Base-by-base conservation (phyloP, 2,329 filamentous ascomycete species). In the Penicillium digitatum region DNA sequence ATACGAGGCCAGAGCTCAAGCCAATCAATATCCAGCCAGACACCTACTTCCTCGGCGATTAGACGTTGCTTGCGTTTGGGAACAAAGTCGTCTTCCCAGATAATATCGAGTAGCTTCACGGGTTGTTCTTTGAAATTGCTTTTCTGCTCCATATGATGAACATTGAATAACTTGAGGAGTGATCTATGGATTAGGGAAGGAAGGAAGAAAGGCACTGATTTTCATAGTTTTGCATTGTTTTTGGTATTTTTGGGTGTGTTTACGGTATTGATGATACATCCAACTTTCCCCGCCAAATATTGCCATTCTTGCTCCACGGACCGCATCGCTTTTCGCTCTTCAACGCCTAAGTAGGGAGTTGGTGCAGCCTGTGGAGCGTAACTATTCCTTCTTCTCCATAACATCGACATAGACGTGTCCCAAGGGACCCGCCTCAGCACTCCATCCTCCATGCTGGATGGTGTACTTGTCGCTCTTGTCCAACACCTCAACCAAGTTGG, bases 361-460 rank as follows among this genome's bases (percentile, higher is more conserved):
- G 44, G 5, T 47, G 45, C 45, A 47, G 45, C 45, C 45, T 48
- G 45, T 48, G 45, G 45, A 48, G 45, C 45, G 16, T 6, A 48
- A 73, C 34, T 61, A 61, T 52, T 66, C 56, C 64, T 65, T 65
- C 50, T 52, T 56, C 22, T 57, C 55, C 45, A 52, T 59, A 5
- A 70, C 59, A 54, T 70, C 68, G 14, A 70, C 58, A 48, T 60
- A 70, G 29, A 69, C 68, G 55, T 70, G 68, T 49, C 68, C 68
- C 45, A 70, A 56, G 37, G 68, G 68, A 32, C 68, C 68, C 20
- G 48, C 60, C 57, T 61, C 58, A 48, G 63, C 55, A 55, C 67
- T 70, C 68, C 68, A 70, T 58, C 68, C 68, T 39, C 64, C 61
- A 59, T 64, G 61, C 58, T 64, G 62, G 51, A 70, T 52, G 34